phyloP scores from a whole-genome alignment of 371 early-diverging fungal genomes.

The Apophysomyces variabilis region DNA sequence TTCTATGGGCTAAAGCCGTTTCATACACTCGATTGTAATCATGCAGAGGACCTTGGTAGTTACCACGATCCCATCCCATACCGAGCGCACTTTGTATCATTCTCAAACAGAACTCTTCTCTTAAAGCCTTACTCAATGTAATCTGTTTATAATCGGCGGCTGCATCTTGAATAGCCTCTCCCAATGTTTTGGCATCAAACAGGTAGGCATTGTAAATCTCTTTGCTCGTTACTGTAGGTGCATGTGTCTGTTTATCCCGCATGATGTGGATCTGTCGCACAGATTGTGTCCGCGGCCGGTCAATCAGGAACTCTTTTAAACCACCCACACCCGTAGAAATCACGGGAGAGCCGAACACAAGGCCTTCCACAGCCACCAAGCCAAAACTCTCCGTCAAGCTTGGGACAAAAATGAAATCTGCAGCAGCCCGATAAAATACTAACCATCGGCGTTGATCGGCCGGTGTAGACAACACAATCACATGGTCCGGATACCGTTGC shows the following conservation, averaged over 20 bases:
- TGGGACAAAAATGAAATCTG: constrained; percentile 67
- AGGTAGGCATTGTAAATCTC: constrained; percentile 64
- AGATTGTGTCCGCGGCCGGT: constrained; percentile 35
- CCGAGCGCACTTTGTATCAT: constrained; percentile 50
- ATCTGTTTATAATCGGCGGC: constrained; percentile 34
- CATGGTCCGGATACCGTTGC: constrained; percentile 45
- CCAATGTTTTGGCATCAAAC: constrained; percentile 39
- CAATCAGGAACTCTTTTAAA: constrained; percentile 59
- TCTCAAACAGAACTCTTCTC: constrained; percentile 47
- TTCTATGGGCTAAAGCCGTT: constrained; percentile 36
- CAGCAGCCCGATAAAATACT: constrained; percentile 60
- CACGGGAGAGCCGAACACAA: constrained; percentile 64
- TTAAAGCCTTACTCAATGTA: constrained; percentile 22
- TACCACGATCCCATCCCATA: constrained; percentile 54
- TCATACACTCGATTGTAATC: constrained; percentile 50
- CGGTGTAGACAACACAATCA: constrained; percentile 47
- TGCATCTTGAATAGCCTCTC: constrained; percentile 46
- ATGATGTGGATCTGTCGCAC: constrained; percentile 34
- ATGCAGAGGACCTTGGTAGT: constrained; percentile 45
- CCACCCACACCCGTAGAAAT: constrained; percentile 66
- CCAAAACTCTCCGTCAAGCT: constrained; percentile 67
- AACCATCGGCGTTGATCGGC: constrained; percentile 56
- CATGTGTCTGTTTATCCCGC: constrained; percentile 24
- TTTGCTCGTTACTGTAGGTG: constrained; percentile 35
- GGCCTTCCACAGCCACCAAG: constrained; percentile 65